Percentiles rank a stretch among this genome's conserved stretches.
phyloP scores from a whole-genome alignment of 78 protist species.

The Planoprotostelium fungivorum region DNA sequence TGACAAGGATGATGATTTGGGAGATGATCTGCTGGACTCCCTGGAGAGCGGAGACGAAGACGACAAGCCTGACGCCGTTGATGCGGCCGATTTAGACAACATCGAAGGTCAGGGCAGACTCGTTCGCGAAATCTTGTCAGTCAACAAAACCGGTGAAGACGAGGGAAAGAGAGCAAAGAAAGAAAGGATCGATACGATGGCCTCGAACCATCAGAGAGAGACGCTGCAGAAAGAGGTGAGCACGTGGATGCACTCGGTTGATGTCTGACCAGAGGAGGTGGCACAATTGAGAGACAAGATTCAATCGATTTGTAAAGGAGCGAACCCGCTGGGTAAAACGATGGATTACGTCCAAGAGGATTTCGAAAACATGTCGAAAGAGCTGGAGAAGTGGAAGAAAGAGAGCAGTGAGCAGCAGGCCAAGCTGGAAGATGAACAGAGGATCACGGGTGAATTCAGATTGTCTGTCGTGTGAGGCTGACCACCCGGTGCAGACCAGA shows the following conservation, averaged over 20 bases:
- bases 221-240: not conserved
- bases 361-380: slow-evolving; percentile 12
- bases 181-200: not conserved
- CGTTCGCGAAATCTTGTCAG: not conserved
- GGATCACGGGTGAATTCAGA: not conserved
- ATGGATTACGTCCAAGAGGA: slow-evolving; percentile 54
- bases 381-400: slow-evolving; percentile 6
- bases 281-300: not conserved
- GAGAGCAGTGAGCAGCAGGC: not conserved
- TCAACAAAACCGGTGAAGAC: not conserved
- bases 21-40: not conserved
- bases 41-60: not conserved
- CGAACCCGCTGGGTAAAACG: slow-evolving; percentile 48
- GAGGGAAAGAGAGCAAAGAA: not conserved
- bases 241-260: not conserved
- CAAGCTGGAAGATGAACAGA: not conserved
- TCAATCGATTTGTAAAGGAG: slow-evolving; percentile 37
- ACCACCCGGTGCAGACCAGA: not conserved
- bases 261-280: not conserved
- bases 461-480: not conserved
- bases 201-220: not conserved
- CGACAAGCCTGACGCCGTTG: not conserved
- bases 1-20: not conserved
- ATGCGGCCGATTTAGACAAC: not conserved
- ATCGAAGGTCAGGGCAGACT: not conserved